phyloP scores from a whole-genome alignment of 1,284 basidiomycete species.

The Sanghuangporus weigelae region DNA sequence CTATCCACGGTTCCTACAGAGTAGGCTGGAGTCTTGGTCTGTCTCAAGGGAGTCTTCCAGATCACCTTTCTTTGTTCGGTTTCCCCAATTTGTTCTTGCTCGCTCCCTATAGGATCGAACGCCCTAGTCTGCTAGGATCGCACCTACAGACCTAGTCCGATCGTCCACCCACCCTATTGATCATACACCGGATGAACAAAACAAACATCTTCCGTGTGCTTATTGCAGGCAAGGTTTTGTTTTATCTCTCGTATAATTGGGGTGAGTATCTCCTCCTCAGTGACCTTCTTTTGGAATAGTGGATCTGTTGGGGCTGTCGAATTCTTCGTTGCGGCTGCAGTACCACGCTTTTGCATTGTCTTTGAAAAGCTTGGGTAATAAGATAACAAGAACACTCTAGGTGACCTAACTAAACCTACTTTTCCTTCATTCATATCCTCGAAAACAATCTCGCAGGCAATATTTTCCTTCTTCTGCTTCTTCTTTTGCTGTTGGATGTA shows the following conservation, averaged over 20 bases:
- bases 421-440: not conserved
- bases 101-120: too few relatives aligned
- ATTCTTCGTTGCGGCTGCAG: not conserved
- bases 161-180: too few relatives aligned
- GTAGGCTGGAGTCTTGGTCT: too few relatives aligned
- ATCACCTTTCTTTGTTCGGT: too few relatives aligned
- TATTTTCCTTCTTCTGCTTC: not conserved
- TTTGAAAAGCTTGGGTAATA: not conserved
- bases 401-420: too few relatives aligned
- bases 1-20: too few relatives aligned
- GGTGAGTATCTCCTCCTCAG: not conserved
- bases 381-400: not conserved
- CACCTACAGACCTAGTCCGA: too few relatives aligned
- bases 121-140: too few relatives aligned
- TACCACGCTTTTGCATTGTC: not conserved
- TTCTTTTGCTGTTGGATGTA: not conserved
- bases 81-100: too few relatives aligned
- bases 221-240: not conserved
- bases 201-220: not conserved
- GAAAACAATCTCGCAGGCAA: not conserved
- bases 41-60: too few relatives aligned
- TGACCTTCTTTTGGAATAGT: not conserved
- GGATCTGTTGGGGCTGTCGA: not conserved
- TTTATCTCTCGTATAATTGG: not conserved
- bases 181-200: too few relatives aligned